phyloP scores from a whole-genome alignment of 305 asterid genomes.

The Solanum hybrid region DNA sequence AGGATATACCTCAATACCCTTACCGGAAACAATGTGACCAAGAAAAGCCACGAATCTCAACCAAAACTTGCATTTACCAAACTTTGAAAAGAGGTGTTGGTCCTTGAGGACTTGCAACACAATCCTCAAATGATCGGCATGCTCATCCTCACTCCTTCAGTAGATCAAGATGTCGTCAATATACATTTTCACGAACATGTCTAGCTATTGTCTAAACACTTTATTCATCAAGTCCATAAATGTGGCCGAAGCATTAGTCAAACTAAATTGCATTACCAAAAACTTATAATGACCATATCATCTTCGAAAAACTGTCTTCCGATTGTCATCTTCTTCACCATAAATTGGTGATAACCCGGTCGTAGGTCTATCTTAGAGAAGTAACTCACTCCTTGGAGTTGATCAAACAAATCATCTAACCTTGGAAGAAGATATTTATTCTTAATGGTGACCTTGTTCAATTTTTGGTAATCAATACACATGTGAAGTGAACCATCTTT shows the following conservation, averaged over 20 bases:
- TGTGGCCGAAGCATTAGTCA: not conserved
- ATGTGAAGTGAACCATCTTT: not conserved
- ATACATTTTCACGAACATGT: not conserved
- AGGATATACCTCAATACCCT: not conserved
- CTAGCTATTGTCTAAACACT: not conserved
- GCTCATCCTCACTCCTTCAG: not conserved
- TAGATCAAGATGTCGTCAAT: not conserved
- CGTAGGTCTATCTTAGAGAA: not conserved
- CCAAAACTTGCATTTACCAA: not conserved
- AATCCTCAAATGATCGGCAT: not conserved
- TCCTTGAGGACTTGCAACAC: not conserved
- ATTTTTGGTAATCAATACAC: too few species aligned
- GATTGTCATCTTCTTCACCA: not conserved
- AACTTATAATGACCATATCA: not conserved
- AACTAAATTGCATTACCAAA: not conserved
- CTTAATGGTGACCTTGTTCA: not conserved
- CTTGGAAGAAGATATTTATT: not conserved
- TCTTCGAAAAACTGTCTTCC: not conserved
- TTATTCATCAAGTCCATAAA: too few species aligned
- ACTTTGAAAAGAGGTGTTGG: not conserved
- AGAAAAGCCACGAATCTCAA: not conserved
- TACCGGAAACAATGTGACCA: not conserved
- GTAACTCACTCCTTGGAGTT: not conserved
- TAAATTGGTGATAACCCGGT: not conserved
- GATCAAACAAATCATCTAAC: not conserved